A percentile compares a stretch with the other conserved stretches of the same genome.
Conservation (phyloP, 2,329 filamentous ascomycete species). For the Claviceps paspali region DNA sequence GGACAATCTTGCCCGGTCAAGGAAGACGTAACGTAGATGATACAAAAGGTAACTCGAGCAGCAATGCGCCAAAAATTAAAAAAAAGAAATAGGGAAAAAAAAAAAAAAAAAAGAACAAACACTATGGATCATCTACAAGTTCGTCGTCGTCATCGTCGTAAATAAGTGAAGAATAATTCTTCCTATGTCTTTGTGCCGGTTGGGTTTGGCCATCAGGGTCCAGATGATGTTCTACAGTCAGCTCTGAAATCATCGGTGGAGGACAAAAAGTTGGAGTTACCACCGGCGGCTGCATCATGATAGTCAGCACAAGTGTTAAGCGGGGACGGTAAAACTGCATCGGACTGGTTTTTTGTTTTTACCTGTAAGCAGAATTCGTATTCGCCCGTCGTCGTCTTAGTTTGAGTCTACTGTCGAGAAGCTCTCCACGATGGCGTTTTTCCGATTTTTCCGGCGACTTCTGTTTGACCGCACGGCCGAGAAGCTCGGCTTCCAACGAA, state of each 20-base stretch:
- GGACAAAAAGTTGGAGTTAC: conserved; percentile 10
- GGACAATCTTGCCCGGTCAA: too few relatives aligned
- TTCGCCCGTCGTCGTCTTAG: conserved; percentile 19
- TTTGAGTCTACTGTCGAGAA: conserved; percentile 8
- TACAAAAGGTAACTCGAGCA: too few relatives aligned
- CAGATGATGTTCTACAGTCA: background rate
- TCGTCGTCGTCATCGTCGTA: conserved; percentile 5
- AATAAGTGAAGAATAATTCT: background rate
- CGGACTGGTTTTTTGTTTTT: conserved; percentile 1
- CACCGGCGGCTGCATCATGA: conserved; percentile 20
- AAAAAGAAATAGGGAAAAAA: background rate
- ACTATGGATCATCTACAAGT: conserved; percentile 3
- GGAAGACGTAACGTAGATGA: too few relatives aligned
- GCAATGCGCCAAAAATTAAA: too few relatives aligned
- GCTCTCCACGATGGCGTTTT: conserved; percentile 10
- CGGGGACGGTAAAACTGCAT: background rate
- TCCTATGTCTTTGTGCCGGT: background rate
- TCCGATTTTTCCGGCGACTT: conserved; percentile 14
- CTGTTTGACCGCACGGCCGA: conserved; percentile 18
- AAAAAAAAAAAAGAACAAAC: background rate
- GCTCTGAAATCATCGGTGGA: background rate
- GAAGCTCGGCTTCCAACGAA: conserved; percentile 23
- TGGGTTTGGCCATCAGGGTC: background rate
- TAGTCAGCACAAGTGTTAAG: conserved; percentile 2
- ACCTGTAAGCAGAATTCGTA: conserved; percentile 25